phyloP scores from a whole-genome alignment of 768 basidiomycete genomes.

The Guyanaporus albipodus region DNA sequence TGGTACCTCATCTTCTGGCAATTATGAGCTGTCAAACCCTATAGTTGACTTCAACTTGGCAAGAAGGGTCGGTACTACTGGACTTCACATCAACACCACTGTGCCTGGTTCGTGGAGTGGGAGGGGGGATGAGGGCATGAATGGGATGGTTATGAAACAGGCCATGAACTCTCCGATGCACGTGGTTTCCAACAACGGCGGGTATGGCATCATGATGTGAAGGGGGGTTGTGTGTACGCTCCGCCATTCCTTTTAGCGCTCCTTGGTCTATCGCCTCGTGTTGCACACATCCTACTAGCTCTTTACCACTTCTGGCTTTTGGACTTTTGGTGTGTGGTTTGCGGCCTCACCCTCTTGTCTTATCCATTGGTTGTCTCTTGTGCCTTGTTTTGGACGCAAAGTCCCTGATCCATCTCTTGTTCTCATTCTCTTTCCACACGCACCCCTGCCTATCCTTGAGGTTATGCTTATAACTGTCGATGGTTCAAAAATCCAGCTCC shows the following conservation, averaged over 20 bases:
- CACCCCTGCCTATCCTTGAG: not conserved
- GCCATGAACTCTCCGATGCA: conserved; percentile 36
- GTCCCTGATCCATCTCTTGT: not conserved
- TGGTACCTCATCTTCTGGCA: conserved; percentile 25
- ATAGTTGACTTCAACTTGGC: conserved; percentile 23
- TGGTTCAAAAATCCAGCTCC: conserved; percentile 8
- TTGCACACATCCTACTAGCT: conserved; percentile 10
- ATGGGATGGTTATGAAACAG: conserved; percentile 34
- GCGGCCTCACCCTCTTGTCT: conserved; percentile 8
- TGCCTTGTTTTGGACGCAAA: conserved; percentile 15
- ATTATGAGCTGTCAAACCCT: conserved; percentile 35
- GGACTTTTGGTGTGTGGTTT: conserved; percentile 14
- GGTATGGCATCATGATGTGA: conserved; percentile 40
- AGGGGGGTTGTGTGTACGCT: conserved; percentile 4
- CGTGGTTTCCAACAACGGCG: conserved; percentile 35
- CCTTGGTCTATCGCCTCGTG: conserved; percentile 4
- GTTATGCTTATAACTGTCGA: conserved; percentile 14
- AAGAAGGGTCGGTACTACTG: conserved; percentile 24
- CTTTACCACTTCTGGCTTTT: conserved; percentile 8
- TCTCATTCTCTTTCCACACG: conserved; percentile 1
- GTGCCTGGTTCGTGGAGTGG: conserved; percentile 24
- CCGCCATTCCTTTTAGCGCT: not conserved
- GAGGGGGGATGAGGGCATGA: conserved; percentile 30
- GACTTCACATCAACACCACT: conserved; percentile 25
- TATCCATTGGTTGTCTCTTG: conserved; percentile 12